Evolutionary conservation across 2,329 filamentous ascomycete genomes (phyloP), one percentile per base, ranked within the genome.

Genomic region (Microascus cirrosus): DNA sequence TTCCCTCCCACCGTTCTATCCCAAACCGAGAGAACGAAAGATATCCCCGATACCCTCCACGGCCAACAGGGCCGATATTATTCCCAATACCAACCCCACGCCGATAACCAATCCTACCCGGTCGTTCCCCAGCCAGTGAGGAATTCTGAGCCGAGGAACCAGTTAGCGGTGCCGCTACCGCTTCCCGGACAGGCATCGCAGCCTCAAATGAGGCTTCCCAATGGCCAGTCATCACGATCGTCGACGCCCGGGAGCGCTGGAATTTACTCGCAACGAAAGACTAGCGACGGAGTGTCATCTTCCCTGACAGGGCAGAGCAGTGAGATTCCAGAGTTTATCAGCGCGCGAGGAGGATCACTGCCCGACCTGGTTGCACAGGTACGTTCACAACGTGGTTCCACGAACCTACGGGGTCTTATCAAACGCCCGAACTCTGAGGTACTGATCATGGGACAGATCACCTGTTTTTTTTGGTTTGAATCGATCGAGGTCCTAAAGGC

Each of bases 401-500:
- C 28, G 28, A 8, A 32, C 28, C 28, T 32, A 32, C 28, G 8
- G 28, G 4, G 4, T 32, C 28, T 32, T 8, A 32, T 32, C 28
- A 32, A 8, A 32, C 8, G 2, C 39, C n/a, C 13, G 39, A 18
- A 45, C n/a, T 7, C 2, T 18, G 7, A 45, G 39, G 7, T n/a
- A 45, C 39, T 45, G 39, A 45, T 18, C 35, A 48, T 12, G 1
- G 34, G 59, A 2, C 66, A 96, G 89, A 89, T 97, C 71, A 95
- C 93, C 13, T 96, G 93, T 68, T 79, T 99, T 15, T 96, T 97
- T 74, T 97, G 94, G 93, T 97, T 97, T 69, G 92, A 97, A 71
- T 88, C 87, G 18, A 87, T 89, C 51, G 81, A 87, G n/a, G 87
- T 87, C 24, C 75, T 97, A 18, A 82, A 87, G 63, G 80, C 83